phyloP scores from a whole-genome alignment of 2,329 filamentous ascomycete genomes.

The Aspergillus unguis region DNA sequence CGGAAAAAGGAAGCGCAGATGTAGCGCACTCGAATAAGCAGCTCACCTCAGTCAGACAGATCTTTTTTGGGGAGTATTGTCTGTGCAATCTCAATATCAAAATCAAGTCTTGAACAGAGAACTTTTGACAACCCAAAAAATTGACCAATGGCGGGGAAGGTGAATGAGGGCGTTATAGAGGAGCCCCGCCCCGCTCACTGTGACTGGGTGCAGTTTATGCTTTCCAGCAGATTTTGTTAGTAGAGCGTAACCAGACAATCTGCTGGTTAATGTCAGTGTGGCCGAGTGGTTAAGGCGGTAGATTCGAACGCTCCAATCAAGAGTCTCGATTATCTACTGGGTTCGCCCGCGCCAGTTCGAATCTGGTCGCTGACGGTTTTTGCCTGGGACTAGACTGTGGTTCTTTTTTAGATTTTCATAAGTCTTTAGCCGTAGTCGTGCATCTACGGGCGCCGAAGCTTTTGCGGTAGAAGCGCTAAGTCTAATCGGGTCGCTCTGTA shows the following conservation, averaged over 20 bases:
- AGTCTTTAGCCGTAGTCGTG: neutral
- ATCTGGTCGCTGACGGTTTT: slow-evolving; percentile 5
- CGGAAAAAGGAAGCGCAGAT: neutral
- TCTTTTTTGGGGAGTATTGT: neutral
- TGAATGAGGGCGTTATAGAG: no score
- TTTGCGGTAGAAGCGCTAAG: no score
- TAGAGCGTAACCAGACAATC: neutral
- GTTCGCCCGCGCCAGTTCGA: slow-evolving; percentile 6
- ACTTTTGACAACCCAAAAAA: neutral
- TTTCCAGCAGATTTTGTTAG: neutral
- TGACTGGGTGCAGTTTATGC: neutral
- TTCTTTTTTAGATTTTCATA: neutral
- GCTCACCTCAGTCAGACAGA: neutral
- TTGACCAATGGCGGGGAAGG: slow-evolving; percentile 4
- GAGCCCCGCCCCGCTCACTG: no score
- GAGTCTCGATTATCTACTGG: slow-evolving; percentile 3
- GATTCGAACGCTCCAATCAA: neutral
- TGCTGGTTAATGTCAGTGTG: neutral
- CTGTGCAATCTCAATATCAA: neutral
- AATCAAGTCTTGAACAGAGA: slow-evolving; percentile 1
- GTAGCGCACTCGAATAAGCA: neutral
- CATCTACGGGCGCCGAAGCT: neutral
- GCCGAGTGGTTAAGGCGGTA: slow-evolving; percentile 8
- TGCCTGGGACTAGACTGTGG: neutral
- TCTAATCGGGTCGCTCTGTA: no score